These are phyloP conservation scores for Cyclocybe cylindracea DNA, from an alignment of 768 basidiomycete genomes.

Conservation along the genomic window DNA sequence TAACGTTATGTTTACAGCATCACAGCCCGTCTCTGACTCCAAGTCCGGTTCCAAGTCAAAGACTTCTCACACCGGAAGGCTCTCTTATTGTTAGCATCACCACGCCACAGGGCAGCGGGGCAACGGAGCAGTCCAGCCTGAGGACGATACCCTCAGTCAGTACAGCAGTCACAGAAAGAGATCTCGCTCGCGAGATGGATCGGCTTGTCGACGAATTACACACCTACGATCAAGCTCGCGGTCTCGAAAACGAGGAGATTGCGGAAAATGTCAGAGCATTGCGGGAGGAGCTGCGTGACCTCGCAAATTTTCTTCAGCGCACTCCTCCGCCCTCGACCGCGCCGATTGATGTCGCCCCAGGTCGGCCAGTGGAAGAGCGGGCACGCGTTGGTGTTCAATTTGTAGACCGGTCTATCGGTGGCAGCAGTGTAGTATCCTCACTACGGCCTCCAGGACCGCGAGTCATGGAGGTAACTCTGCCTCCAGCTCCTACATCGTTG, in stretches of 20 bases:
- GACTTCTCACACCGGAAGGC: constrained; percentile 35
- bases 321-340: constrained; percentile 30
- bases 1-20: constrained; percentile 1
- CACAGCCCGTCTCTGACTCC: neutral
- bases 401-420: constrained; percentile 46
- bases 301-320: constrained; percentile 57
- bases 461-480: constrained; percentile 17
- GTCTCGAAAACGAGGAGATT: constrained; percentile 64
- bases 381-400: constrained; percentile 13
- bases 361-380: constrained; percentile 5
- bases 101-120: constrained; percentile 39
- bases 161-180: constrained; percentile 45
- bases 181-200: constrained; percentile 51
- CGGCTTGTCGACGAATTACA: constrained; percentile 57
- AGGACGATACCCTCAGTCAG: constrained; percentile 35
- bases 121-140: constrained; percentile 34
- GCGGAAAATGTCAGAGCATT: constrained; percentile 70
- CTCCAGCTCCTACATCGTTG: constrained; percentile 28
- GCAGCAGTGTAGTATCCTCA: constrained; percentile 39
- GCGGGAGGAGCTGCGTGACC: constrained; percentile 64
- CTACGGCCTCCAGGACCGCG: constrained; percentile 25
- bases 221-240: constrained; percentile 54
- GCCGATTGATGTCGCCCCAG: constrained; percentile 2
- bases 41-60: constrained; percentile 21
- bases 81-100: constrained; percentile 40